These are phyloP conservation scores for Phytophthora pluvialis DNA, from an alignment of 352 stramenopile genomes.

Conservation along the genomic window DNA sequence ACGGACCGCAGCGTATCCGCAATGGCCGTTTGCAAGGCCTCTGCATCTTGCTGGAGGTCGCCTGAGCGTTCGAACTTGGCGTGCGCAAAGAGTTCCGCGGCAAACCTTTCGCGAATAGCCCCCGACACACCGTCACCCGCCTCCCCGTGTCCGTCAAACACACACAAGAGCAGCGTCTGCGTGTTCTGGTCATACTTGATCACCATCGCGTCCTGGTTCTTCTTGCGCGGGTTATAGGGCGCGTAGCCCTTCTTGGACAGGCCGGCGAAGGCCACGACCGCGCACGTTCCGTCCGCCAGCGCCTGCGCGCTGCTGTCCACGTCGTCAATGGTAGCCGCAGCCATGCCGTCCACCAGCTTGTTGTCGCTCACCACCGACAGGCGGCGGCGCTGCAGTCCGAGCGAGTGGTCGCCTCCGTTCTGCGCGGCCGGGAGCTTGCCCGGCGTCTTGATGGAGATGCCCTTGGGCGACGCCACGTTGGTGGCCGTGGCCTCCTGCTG, in stretches of 20 bases:
- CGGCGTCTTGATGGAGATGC: slow-evolving; percentile 78
- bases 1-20: slow-evolving; percentile 54
- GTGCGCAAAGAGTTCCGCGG: slow-evolving; percentile 92
- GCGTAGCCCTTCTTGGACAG: slow-evolving; percentile 88
- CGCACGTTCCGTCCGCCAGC: slow-evolving; percentile 62
- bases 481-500: slow-evolving; percentile 64
- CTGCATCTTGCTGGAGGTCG: slow-evolving; percentile 63
- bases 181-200: slow-evolving; percentile 93
- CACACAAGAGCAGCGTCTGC: slow-evolving; percentile 94
- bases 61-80: slow-evolving; percentile 68
- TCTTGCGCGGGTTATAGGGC: slow-evolving; percentile 97
- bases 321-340: slow-evolving; percentile 63
- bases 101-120: slow-evolving; percentile 90
- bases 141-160: slow-evolving; percentile 97
- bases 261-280: slow-evolving; percentile 71
- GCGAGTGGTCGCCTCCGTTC: slow-evolving; percentile 53
- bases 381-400: slow-evolving; percentile 67
- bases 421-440: slow-evolving; percentile 46
- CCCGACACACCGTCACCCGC: slow-evolving; percentile 93
- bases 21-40: slow-evolving; percentile 64
- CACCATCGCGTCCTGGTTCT: slow-evolving; percentile 97
- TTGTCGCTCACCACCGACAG: slow-evolving; percentile 84
- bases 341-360: slow-evolving; percentile 83
- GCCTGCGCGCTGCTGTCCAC: slow-evolving; percentile 50
- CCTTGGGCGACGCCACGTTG: slow-evolving; percentile 84